Percentiles rank a stretch among this genome's conserved stretches.
Conservation (phyloP, 345 rosid genomes). For the Syzygium aqueum region DNA sequence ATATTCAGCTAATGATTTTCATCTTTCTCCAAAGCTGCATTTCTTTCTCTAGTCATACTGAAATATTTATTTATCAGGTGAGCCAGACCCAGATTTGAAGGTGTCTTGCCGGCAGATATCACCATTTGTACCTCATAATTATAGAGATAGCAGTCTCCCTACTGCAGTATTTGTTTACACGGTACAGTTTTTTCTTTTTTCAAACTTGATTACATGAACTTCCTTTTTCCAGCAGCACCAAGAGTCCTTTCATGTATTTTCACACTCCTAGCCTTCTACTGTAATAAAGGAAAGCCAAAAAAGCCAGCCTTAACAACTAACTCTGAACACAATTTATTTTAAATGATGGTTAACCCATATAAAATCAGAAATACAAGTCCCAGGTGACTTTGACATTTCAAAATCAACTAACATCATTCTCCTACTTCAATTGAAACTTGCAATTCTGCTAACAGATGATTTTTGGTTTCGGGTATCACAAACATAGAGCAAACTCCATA, state of each 20-base stretch:
- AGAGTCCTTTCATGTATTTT: not conserved
- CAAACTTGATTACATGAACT: not conserved
- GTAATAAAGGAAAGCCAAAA: not conserved
- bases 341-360: not conserved
- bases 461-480: not conserved
- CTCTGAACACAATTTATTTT: not conserved
- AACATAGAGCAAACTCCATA: not conserved
- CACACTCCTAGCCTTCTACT: not conserved
- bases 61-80: constrained; percentile 39
- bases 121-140: constrained; percentile 94
- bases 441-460: not conserved
- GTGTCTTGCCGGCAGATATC: constrained; percentile 96
- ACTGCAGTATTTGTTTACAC: constrained; percentile 92
- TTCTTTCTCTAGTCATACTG: not conserved
- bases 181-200: constrained; percentile 13
- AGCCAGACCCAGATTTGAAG: constrained; percentile 97
- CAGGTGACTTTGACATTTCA: not conserved
- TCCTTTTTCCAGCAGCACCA: not conserved
- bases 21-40: not conserved
- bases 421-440: not conserved
- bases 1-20: not conserved
- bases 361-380: not conserved
- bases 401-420: not conserved
- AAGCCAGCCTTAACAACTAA: not conserved
- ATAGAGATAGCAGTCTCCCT: constrained; percentile 96